Base-by-base conservation (phyloP, 73 alveolate genomes). In the Paraurostyla sp. region DNA sequence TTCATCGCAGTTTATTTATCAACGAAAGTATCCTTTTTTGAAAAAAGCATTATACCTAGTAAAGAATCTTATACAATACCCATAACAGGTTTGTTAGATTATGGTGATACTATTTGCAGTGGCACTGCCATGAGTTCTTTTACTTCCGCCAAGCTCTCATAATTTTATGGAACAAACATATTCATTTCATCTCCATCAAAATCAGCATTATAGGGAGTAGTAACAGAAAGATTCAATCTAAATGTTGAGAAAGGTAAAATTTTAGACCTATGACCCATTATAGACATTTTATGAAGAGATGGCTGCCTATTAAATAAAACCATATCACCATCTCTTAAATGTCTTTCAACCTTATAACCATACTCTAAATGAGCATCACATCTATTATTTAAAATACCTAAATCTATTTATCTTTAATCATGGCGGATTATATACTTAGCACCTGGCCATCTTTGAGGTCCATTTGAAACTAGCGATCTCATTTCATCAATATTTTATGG, bases 181-280 rank as follows among this genome's bases (percentile, higher is more conserved):
- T 98, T 98, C 99, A 98, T 98, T 90, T 98, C 99, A 90, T 98
- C 99, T 27, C 99, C 99, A 82, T 98, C 99, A 83, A 98, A 98
- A 88, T 98, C 99, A 0, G 99, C 99, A 92, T 98, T 98, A 86
- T 98, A 98, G 0, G 99, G 99, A 2, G 99, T 94, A 22, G 99
- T 97, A 60, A 98, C 99, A 18, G 99, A 95, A 86, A 98, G 86
- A 90, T 98, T 98, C 83, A 98, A 90, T 63, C 99, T 85, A 94
- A 98, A 97, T 27, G 99, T 98, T 40, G 99, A 95, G 82, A 93
- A 97, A 0, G 99, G 99, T 76, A 98, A 91, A 20, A 98, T 96
- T 84, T 96, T 95, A 0, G 93, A 98, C 80, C 99, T 75, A 91
- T 98, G 99, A 0, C 99, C 99, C 99, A 98, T 98, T 98, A 97